Evolutionary conservation across 306 rosid genomes (phyloP).

Genomic region (Acacia acuminata): DNA sequence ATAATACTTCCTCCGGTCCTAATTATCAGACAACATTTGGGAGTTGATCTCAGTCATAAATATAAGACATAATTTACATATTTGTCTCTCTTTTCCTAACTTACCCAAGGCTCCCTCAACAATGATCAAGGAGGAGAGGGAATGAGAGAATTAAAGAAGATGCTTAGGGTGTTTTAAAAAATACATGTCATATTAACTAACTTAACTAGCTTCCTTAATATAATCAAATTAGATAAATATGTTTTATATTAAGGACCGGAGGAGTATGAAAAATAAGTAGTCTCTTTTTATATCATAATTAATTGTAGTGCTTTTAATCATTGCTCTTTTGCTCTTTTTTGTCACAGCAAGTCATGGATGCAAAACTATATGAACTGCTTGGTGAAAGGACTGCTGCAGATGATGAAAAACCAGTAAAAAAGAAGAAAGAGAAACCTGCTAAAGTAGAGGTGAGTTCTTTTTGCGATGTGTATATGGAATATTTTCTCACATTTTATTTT

Average conservation of each 20-base stretch:
- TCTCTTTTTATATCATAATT: conserved; percentile 28
- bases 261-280: background rate
- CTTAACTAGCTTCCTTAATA: too few relatives aligned
- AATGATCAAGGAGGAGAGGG: too few relatives aligned
- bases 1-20: background rate
- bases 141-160: too few relatives aligned
- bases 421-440: conserved; percentile 91
- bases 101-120: too few relatives aligned
- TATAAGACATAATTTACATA: too few relatives aligned
- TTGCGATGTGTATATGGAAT: background rate
- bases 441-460: conserved; percentile 69
- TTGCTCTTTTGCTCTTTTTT: conserved; percentile 4
- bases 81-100: too few relatives aligned
- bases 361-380: conserved; percentile 72
- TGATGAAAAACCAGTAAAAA: conserved; percentile 75
- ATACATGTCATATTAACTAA: too few relatives aligned
- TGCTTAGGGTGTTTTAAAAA: too few relatives aligned
- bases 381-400: conserved; percentile 94
- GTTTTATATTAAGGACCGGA: too few relatives aligned
- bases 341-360: conserved; percentile 69
- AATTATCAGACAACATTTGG: too few relatives aligned
- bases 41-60: too few relatives aligned
- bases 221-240: too few relatives aligned
- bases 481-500: conserved; percentile 24
- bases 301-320: conserved; percentile 11